Percentiles rank a stretch among this genome's conserved stretches.
Conservation (phyloP, 2,329 filamentous ascomycete genomes). For the Ophiostoma piceae region DNA sequence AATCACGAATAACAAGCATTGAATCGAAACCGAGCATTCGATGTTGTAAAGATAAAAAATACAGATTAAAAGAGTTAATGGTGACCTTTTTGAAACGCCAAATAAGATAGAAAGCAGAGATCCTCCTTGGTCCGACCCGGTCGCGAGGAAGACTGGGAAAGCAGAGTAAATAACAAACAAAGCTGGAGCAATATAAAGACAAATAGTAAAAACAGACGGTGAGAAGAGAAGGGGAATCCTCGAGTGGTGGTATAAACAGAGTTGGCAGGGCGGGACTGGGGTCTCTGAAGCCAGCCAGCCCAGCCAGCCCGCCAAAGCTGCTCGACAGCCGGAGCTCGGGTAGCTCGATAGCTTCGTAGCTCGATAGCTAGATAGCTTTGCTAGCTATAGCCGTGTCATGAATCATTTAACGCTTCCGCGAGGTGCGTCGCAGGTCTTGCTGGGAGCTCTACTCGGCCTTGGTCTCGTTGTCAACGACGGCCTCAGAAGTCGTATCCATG, state of each 20-base stretch:
- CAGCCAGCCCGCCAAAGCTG: constrained; percentile 1
- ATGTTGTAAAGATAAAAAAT: not conserved
- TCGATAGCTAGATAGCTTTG: no score
- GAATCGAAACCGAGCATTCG: not conserved
- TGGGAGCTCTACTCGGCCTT: not conserved
- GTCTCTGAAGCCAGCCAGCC: not conserved
- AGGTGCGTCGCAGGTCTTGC: no score
- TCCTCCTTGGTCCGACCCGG: not conserved
- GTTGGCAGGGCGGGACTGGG: not conserved
- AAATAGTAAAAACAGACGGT: not conserved
- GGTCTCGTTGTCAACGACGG: not conserved
- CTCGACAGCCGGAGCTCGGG: not conserved
- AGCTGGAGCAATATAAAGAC: constrained; percentile 5
- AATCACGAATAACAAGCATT: not conserved
- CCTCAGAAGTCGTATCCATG: constrained; percentile 22
- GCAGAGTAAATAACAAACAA: not conserved
- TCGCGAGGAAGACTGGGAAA: not conserved
- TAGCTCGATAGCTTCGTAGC: no score
- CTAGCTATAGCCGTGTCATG: not conserved
- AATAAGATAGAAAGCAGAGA: not conserved
- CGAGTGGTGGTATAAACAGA: not conserved
- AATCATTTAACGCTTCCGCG: not conserved
- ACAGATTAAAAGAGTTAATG: constrained; percentile 11
- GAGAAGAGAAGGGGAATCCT: not conserved
- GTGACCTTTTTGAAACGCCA: constrained; percentile 10